These are phyloP conservation scores for Hymenoscyphus fructigenus DNA, from an alignment of 2,329 filamentous ascomycete species.

Conservation along the genomic window DNA sequence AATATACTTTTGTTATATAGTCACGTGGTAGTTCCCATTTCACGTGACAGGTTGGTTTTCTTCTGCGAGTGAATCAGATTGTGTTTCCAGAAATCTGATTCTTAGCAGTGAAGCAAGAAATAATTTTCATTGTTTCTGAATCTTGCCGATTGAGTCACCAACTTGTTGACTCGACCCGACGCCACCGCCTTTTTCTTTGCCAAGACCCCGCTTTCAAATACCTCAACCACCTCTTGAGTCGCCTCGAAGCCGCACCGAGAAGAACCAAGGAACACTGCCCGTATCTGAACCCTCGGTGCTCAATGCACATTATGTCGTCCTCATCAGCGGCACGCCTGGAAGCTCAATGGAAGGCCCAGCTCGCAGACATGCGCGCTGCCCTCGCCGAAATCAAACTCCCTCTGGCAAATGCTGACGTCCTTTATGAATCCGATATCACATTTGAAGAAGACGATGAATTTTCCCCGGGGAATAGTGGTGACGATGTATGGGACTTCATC, in stretches of 20 bases:
- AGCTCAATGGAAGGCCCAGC: conserved; percentile 79
- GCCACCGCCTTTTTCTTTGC: conserved; percentile 1
- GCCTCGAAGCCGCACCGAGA: neutral
- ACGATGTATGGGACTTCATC: conserved; percentile 93
- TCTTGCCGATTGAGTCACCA: neutral
- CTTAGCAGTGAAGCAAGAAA: neutral
- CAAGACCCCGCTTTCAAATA: neutral
- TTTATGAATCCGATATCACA: conserved; percentile 58
- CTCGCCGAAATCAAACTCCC: conserved; percentile 69
- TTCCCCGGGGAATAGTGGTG: conserved; percentile 58
- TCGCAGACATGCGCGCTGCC: conserved; percentile 81
- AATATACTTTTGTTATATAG: too few species aligned
- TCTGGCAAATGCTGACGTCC: conserved; percentile 42
- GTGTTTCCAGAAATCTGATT: too few species aligned
- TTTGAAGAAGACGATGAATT: conserved; percentile 62
- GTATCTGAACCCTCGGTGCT: neutral
- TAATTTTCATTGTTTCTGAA: neutral
- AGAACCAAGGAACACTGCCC: neutral
- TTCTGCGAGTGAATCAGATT: too few species aligned
- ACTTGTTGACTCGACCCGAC: neutral
- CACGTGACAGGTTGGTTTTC: too few species aligned
- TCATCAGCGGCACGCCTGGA: conserved; percentile 38
- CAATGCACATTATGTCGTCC: conserved; percentile 22
- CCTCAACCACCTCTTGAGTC: neutral
- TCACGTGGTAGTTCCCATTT: too few species aligned